Base-by-base conservation (phyloP, 1,284 basidiomycete species). In the Cryptococcus sp. region DNA sequence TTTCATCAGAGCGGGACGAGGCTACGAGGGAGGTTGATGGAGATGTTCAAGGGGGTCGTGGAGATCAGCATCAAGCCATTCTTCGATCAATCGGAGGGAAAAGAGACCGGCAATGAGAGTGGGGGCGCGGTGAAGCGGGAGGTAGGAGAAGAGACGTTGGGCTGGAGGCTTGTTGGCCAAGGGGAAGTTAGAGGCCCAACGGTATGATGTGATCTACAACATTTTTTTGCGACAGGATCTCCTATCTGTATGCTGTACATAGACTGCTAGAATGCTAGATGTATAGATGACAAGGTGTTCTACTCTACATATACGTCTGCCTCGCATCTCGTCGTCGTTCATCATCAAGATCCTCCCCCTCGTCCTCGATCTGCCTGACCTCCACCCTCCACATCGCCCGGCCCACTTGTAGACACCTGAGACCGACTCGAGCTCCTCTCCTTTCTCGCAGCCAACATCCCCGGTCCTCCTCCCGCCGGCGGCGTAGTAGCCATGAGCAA, bases 1-100 rank as follows among this genome's bases (percentile, higher is more conserved):
- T 97, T 97, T 57, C 87, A 93, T 61, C 81, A 97, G 55, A 93
- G 89, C 0, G 95, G 94, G 1, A 78, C 82, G n/a, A 79, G 87
- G 34, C 75, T 97, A 0, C 54, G 64, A 37, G 79, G 80, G 4
- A 84, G 84, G 79, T 82, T 92, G 38, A 80, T 86, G 56, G 84
- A 86, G 52, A 77, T 97, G 46, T 95, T 95, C 73, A 75, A 76
- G 39, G 78, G 81, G 0, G 86, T 88, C 14, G 82, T 81, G 1
- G 74, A 78, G 54, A 76, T 81, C n/a, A 84, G 82, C 54, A 77
- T 93, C 2, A 75, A 76, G 48, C 86, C 89, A 0, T 87, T 72
- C 63, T 75, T 75, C 40, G 65, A 52, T 3, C 24, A 64, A 22
- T 39, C 52, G 26, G n/a, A 41, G 7, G 42, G 52, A n/a, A 47